These are phyloP conservation scores for Clarkia xantiana DNA, from an alignment of 345 rosid genomes.

Conservation along the genomic window DNA sequence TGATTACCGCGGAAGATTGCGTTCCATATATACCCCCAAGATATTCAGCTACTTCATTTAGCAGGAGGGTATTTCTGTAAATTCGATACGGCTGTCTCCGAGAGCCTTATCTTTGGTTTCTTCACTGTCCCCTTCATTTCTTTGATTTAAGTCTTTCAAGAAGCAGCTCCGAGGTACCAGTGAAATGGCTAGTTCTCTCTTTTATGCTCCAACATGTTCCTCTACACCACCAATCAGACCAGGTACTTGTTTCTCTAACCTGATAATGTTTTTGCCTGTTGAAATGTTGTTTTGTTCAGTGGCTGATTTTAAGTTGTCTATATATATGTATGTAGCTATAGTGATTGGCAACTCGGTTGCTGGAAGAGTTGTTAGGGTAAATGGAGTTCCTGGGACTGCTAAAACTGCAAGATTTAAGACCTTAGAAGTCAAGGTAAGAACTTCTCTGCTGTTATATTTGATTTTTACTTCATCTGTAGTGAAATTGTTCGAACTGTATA, in stretches of 20 bases:
- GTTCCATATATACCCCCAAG: too few relatives aligned
- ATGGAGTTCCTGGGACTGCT: conserved; percentile 26
- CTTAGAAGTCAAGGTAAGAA: conserved; percentile 53
- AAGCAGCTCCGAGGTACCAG: neutral
- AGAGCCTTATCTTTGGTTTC: conserved; percentile 27
- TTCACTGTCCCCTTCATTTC: too few relatives aligned
- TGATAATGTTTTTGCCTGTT: neutral
- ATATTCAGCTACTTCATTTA: too few relatives aligned
- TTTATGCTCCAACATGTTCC: conserved; percentile 23
- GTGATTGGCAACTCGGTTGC: conserved; percentile 23
- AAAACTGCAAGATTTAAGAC: conserved; percentile 30
- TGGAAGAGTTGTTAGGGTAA: conserved; percentile 25
- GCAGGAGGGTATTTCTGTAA: conserved; percentile 21
- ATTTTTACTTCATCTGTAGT: too few relatives aligned
- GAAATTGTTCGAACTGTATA: too few relatives aligned
- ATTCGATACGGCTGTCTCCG: neutral
- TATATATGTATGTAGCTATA: conserved; percentile 13
- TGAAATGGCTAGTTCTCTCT: conserved; percentile 27
- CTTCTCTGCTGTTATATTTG: too few relatives aligned
- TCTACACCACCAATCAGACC: conserved; percentile 19
- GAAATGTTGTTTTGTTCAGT: neutral
- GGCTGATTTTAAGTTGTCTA: neutral
- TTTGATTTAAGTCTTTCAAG: too few relatives aligned
- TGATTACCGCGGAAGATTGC: too few relatives aligned
- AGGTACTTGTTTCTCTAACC: conserved; percentile 19